Evolutionary conservation across 371 early-diverging fungal species (phyloP).

Genomic region (Apophysomyces trapeziformis): DNA sequence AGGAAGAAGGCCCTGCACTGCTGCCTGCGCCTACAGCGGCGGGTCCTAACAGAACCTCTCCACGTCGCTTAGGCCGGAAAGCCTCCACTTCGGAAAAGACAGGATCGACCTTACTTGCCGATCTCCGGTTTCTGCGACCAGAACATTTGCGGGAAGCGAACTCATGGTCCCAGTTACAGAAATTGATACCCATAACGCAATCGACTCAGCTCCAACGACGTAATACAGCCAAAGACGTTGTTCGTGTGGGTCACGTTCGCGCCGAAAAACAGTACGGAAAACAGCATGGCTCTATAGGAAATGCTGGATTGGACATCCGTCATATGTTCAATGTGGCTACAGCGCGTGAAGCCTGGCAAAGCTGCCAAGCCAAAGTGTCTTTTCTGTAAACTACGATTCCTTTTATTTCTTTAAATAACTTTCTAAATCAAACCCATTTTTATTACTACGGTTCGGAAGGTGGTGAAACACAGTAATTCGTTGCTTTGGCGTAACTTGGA

Average conservation of each 20-base stretch:
- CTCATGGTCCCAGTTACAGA: neutral
- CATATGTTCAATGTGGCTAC: conserved; percentile 33
- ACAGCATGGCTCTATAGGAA: conserved; percentile 28
- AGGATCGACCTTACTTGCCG: neutral
- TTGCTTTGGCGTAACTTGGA: too few relatives aligned
- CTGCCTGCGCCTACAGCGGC: too few relatives aligned
- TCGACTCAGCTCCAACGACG: neutral
- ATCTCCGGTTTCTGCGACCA: neutral
- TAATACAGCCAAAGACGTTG: neutral
- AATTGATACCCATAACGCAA: conserved; percentile 2
- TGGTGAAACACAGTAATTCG: too few relatives aligned
- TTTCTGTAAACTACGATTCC: neutral
- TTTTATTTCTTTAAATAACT: too few relatives aligned
- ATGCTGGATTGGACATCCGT: conserved; percentile 38
- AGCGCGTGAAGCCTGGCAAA: conserved; percentile 29
- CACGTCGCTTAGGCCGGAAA: neutral
- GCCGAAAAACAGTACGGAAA: conserved; percentile 33
- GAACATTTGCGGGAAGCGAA: neutral
- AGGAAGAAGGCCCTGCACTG: too few relatives aligned
- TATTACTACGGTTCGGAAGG: too few relatives aligned
- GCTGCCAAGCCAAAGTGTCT: conserved; percentile 18
- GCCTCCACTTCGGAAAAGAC: neutral
- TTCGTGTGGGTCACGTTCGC: conserved; percentile 17
- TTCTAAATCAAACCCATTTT: too few relatives aligned
- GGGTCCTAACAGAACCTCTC: too few relatives aligned